Evolutionary conservation across 148 eudicot genomes (phyloP).

Genomic region (Oxyria digyna): DNA sequence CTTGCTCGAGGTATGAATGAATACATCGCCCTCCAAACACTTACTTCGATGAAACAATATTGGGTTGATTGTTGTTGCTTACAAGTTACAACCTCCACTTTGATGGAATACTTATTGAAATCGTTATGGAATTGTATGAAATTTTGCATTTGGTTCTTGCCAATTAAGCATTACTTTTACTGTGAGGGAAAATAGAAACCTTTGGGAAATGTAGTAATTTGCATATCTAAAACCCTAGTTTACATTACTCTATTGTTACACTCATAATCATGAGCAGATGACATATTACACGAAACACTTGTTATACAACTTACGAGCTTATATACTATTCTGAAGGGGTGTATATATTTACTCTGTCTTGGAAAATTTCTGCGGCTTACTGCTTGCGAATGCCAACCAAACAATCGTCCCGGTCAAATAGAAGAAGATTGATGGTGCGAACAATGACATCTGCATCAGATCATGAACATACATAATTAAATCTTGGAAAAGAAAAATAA

Average conservation of each 20-base stretch:
- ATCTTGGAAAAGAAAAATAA: not conserved
- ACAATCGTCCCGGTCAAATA: conserved; percentile 87
- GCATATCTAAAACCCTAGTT: not conserved
- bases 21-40: no score
- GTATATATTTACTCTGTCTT: conserved; percentile 5
- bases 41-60: no score
- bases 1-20: no score
- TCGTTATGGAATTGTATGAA: no score
- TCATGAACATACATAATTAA: not conserved
- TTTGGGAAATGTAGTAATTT: not conserved
- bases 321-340: not conserved
- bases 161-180: no score
- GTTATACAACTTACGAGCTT: not conserved
- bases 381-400: conserved; percentile 90
- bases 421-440: conserved; percentile 96
- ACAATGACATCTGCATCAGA: conserved; percentile 47
- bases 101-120: no score
- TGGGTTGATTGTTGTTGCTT: no score
- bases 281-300: not conserved
- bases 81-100: no score
- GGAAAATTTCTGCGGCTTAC: conserved; percentile 76
- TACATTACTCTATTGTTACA: not conserved
- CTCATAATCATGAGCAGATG: not conserved
- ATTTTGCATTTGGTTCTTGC: no score
- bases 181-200: no score